Conservation (phyloP, 1,139 yeast genomes). For the Suhomyces panamericanus region DNA sequence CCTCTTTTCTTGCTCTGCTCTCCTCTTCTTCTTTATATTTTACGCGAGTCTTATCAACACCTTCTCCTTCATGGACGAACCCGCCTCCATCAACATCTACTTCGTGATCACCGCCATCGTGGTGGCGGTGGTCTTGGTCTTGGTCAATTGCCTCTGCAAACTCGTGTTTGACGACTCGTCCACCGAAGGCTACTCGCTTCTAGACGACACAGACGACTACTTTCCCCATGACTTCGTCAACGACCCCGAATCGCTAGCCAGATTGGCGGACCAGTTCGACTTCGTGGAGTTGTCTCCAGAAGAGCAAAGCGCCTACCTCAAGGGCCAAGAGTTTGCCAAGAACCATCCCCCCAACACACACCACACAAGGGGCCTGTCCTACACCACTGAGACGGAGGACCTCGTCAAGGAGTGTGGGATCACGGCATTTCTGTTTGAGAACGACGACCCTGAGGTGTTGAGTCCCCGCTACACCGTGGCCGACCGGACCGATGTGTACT, state of each 20-base stretch:
- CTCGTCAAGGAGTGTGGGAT: constrained; percentile 42
- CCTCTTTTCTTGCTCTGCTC: not conserved
- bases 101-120: not conserved
- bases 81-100: not conserved
- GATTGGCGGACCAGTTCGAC: constrained; percentile 41
- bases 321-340: constrained; percentile 37
- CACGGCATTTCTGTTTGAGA: constrained; percentile 44
- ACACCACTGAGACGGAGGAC: constrained; percentile 29
- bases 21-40: not conserved
- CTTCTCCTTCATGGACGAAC: not conserved
- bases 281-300: constrained; percentile 43
- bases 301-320: constrained; percentile 40
- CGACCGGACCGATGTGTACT: constrained; percentile 62
- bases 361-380: constrained; percentile 37
- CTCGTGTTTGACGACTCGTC: constrained; percentile 1
- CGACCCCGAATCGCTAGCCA: constrained; percentile 41
- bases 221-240: constrained; percentile 44
- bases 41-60: no score
- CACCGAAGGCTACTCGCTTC: constrained; percentile 14
- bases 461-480: constrained; percentile 49
- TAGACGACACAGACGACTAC: constrained; percentile 13
- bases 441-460: constrained; percentile 29
- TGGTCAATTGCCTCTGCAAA: constrained; percentile 8
- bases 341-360: constrained; percentile 35
- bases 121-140: constrained; percentile 2